phyloP scores from a whole-genome alignment of 805 yeast genomes.

The Kodamaea hsintzibuensis region DNA sequence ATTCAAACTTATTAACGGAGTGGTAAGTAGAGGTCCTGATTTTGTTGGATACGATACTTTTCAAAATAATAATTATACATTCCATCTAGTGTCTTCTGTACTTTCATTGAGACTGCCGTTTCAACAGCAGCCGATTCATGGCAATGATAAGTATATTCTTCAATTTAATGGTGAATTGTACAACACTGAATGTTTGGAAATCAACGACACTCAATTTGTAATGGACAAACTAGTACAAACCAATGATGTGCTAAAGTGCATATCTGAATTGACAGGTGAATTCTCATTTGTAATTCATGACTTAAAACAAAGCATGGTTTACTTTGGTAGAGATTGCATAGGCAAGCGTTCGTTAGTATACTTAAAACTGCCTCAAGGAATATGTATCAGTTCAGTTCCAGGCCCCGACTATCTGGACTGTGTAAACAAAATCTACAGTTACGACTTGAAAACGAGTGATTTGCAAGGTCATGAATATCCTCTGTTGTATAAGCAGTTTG shows the following conservation, averaged over 20 bases:
- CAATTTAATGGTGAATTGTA: slow-evolving; percentile 95
- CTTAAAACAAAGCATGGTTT: slow-evolving; percentile 37
- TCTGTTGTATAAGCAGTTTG: not conserved
- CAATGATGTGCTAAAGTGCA: slow-evolving; percentile 39
- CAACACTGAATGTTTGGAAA: slow-evolving; percentile 48
- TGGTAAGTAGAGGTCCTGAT: slow-evolving; percentile 61
- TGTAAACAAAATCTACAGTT: slow-evolving; percentile 46
- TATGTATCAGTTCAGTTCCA: slow-evolving; percentile 43
- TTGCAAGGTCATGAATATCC: not conserved
- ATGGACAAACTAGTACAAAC: slow-evolving; percentile 32
- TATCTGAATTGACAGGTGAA: slow-evolving; percentile 69
- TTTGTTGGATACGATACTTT: slow-evolving; percentile 28
- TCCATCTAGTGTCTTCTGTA: slow-evolving; percentile 65
- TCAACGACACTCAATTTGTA: slow-evolving; percentile 67
- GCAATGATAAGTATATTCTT: slow-evolving; percentile 33
- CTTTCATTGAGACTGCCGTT: slow-evolving; percentile 79
- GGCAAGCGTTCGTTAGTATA: slow-evolving; percentile 81
- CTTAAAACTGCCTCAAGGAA: slow-evolving; percentile 25
- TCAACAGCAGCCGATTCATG: slow-evolving; percentile 65
- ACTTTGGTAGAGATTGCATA: slow-evolving; percentile 80
- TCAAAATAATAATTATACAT: slow-evolving; percentile 5
- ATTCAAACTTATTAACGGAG: not conserved
- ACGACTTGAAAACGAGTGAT: not conserved
- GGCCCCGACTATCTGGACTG: slow-evolving; percentile 51
- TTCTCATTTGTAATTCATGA: slow-evolving; percentile 69